Evolutionary conservation across 495 filamentous ascomycete species (phyloP), one percentile per base, ranked within the genome.

Genomic region (Staphylotrichum longicolle): DNA sequence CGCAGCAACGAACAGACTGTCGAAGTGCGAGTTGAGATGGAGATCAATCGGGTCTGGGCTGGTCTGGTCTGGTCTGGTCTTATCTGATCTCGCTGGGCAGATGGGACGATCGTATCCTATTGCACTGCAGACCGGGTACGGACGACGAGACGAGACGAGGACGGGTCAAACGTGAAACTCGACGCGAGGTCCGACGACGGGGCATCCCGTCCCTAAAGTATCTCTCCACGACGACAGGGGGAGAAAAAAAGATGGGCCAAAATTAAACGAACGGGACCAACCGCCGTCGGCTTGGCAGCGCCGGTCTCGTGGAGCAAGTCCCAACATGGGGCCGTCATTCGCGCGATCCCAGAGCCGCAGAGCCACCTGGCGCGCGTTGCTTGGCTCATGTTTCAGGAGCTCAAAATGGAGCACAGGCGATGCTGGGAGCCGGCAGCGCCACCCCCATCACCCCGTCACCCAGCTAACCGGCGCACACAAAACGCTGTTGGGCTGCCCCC

Each of bases 371-470:
- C 40, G n/a, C 6, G 40, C 32, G 15, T 32, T 39, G 33, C 58
- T 55, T 61, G 51, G 58, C 44, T 46, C 50, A 7, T 15, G 58
- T 61, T 61, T 61, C 58, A 61, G 50, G 50, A 61, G 51, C 9
- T 32, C 14, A 3, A 10, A 46, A 53, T 40, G 56, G 37, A 45
- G 7, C 48, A 42, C 14, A 37, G 20, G 20, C 20, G 20, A 27
- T 27, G 20, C 20, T 27, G 34, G 4, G 33, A 10, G 40, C 35
- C 34, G 54, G 41, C 39, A 33, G n/a, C 52, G 54, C 40, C 54
- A 56, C 40, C 20, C 20, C 20, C 20, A 1, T 27, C 20, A 27
- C 54, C 41, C 40, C 54, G 8, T 32, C 27, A 37, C n/a, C 4
- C n/a, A 34, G 48, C 9, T 4, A 57, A 46, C 27, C 33, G 37